Evolutionary conservation across 2,329 filamentous ascomycete genomes (phyloP).

Genomic region (Calonectria montana): DNA sequence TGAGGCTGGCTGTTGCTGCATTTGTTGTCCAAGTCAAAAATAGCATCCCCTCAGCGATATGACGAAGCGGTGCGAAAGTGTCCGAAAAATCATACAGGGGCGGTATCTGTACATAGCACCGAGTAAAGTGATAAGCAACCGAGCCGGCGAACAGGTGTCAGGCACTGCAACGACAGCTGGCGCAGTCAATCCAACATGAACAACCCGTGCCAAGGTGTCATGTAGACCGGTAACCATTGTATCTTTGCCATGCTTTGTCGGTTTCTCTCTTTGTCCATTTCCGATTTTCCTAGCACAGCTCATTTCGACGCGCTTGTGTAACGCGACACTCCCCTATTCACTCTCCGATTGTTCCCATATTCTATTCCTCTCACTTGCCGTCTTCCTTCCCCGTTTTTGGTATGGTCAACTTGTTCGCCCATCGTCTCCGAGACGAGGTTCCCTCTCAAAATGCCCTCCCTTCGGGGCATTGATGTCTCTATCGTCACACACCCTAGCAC

Average conservation of each 20-base stretch:
- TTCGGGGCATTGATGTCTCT: slow-evolving; percentile 61
- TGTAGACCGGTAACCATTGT: background rate
- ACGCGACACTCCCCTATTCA: background rate
- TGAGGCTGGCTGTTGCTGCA: background rate
- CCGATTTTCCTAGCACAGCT: background rate
- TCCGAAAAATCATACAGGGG: background rate
- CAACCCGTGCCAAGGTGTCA: background rate
- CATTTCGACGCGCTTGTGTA: background rate
- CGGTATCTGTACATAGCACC: background rate
- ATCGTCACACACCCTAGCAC: slow-evolving; percentile 52
- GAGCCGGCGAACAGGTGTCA: background rate
- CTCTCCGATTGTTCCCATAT: too few species aligned
- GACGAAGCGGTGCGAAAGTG: background rate
- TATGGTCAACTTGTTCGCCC: background rate
- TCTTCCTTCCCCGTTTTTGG: background rate
- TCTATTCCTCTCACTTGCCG: background rate
- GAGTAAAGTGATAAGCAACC: background rate
- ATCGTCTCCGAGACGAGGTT: background rate
- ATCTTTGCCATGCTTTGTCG: background rate
- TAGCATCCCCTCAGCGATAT: background rate
- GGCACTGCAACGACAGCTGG: background rate
- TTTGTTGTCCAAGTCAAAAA: background rate
- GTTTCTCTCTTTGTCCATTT: background rate
- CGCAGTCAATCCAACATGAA: background rate
- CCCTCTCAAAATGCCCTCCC: slow-evolving; percentile 56